A percentile compares a stretch with the other conserved stretches of the same genome.
These are phyloP conservation scores for Penicillium pancosmium DNA, from an alignment of 495 filamentous ascomycete species.

Conservation along the genomic window DNA sequence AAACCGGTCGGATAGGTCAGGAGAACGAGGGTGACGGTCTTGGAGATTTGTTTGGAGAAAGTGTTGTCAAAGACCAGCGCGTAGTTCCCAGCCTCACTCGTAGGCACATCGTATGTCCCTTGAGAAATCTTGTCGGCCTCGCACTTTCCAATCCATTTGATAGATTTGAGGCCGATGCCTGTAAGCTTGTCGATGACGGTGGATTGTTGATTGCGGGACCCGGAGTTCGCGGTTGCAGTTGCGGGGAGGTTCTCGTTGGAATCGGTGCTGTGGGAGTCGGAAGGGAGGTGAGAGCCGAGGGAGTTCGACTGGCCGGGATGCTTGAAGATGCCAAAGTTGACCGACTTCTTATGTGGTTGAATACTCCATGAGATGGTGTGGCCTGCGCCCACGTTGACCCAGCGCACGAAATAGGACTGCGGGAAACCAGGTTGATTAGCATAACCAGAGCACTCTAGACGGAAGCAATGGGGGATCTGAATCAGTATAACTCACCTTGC, in stretches of 20 bases:
- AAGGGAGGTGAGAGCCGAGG: conserved; percentile 47
- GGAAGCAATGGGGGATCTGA: neutral
- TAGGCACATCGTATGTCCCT: conserved; percentile 79
- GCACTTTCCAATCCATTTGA: conserved; percentile 91
- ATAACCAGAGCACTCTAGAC: neutral
- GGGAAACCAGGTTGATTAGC: neutral
- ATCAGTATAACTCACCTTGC: conserved; percentile 68
- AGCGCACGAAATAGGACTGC: conserved; percentile 96
- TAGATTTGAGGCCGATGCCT: conserved; percentile 79
- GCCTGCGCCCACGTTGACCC: conserved; percentile 85
- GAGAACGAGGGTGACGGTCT: conserved; percentile 91
- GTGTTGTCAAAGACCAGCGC: conserved; percentile 98
- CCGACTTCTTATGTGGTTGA: conserved; percentile 94
- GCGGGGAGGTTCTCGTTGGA: conserved; percentile 44
- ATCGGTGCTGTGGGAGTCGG: conserved; percentile 49
- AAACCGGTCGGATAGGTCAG: conserved; percentile 87
- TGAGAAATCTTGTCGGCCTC: conserved; percentile 95
- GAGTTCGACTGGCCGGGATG: conserved; percentile 73
- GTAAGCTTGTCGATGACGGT: conserved; percentile 80
- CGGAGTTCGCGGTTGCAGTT: conserved; percentile 25
- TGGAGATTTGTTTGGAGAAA: conserved; percentile 93
- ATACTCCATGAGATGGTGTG: conserved; percentile 98
- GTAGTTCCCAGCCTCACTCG: conserved; percentile 84
- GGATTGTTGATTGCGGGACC: conserved; percentile 48
- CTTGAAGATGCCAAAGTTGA: conserved; percentile 97